Base-by-base conservation (phyloP, 108 stramenopile species). In the Fistulifera solaris region DNA sequence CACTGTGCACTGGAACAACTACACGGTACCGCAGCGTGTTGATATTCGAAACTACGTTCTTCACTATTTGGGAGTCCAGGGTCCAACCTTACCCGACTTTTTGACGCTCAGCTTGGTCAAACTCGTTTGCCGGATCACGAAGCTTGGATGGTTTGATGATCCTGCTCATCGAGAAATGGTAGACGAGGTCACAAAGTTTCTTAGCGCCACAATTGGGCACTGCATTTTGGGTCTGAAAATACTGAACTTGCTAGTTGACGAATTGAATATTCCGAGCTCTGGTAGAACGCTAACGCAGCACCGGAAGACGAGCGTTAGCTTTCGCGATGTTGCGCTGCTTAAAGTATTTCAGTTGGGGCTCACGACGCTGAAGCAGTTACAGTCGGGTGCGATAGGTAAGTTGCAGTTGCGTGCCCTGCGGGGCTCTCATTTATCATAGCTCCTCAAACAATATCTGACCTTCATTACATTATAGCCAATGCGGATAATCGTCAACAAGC, bases 121-220 rank as follows among this genome's bases (percentile, higher is more conserved):
- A 67, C 73, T 98, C 22, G 89, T 95, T 14, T 95, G 95, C 67
- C 88, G 98, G 51, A 96, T 96, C 60, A 98, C 95, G 61, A 98
- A 98, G 72, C 67, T 96, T 28, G 96, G 95, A 2, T 98, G 98
- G 98, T 96, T 96, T 60, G 95, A 96, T 58, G 95, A 96, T 65
- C 53, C 70, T 26, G 74, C 81, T 12, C 93, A 94, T 67, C 68
- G 98, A 41, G 94, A 97, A 58, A 60, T 98, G 42, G 85, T 93
- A 6, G 94, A 96, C 47, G 96, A 96, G 50, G 92, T 96, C 11
- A 92, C 85, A 61, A 95, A 94, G 53, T 96, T 98, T 47, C 66
- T 98, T 18, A 91, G 94, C 64, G 94, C 94, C 11, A 93, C 93
- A 7, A 77, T 94, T 7, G 95, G 93, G 51, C 94, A 96, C 61